These are phyloP conservation scores for Hyparrhenia diplandra DNA, from an alignment of 176 grass and related monocot genomes.

Conservation along the genomic window DNA sequence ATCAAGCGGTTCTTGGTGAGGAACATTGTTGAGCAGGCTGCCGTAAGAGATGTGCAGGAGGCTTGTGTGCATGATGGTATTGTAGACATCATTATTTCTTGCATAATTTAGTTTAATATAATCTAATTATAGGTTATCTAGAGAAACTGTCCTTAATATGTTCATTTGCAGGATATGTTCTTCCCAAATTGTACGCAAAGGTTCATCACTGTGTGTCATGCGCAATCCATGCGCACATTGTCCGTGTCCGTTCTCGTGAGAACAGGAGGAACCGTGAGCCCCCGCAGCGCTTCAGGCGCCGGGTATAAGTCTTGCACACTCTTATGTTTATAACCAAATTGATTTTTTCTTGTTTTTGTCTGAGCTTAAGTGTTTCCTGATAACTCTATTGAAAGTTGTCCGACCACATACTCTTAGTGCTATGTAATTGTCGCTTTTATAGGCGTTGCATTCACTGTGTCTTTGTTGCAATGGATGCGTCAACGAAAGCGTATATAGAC, in stretches of 20 bases:
- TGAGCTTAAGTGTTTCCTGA: neutral
- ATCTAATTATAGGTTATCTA: neutral
- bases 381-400: neutral
- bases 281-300: slow-evolving; percentile 56
- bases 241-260: slow-evolving; percentile 53
- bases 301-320: slow-evolving; percentile 33
- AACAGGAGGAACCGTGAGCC: slow-evolving; percentile 63
- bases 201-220: slow-evolving; percentile 68
- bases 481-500: slow-evolving; percentile 54
- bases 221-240: slow-evolving; percentile 59
- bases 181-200: slow-evolving; percentile 65
- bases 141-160: neutral
- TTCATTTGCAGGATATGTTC: slow-evolving; percentile 36
- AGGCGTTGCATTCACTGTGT: slow-evolving; percentile 53
- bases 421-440: slow-evolving; percentile 34
- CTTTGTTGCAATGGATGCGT: slow-evolving; percentile 43
- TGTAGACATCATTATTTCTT: neutral
- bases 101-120: neutral
- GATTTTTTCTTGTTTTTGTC: neutral
- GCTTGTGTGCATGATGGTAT: slow-evolving; percentile 69
- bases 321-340: neutral
- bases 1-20: slow-evolving; percentile 67
- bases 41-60: slow-evolving; percentile 69
- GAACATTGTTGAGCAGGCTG: slow-evolving; percentile 75
- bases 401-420: neutral